Evolutionary conservation across 306 rosid genomes (phyloP), one percentile per base, ranked within the genome.

Genomic region (Medicago arabica): DNA sequence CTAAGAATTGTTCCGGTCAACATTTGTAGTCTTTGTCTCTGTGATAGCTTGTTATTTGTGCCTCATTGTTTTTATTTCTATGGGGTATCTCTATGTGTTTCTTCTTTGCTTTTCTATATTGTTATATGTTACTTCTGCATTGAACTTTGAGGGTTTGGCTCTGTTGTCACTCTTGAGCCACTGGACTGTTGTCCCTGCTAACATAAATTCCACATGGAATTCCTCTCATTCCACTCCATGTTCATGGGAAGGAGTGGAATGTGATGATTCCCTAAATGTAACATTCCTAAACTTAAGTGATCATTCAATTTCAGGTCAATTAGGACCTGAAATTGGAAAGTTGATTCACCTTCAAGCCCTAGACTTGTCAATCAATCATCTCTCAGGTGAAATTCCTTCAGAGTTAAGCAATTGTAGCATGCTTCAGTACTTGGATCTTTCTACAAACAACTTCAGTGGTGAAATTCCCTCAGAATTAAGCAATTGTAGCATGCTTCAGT

Each of bases 191-290:
- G 81, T 86, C 16, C 85, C 91, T 61, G 4, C 74, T 39, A 51
- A 73, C 74, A 66, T 91, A 36, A 79, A 54, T 68, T 87, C 93
- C 16, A 76, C 80, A 23, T 93, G 96, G 98, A 85, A 85, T 55
- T 68, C 78, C 3, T 87, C 88, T 49, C 78, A 89, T 88, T 84
- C 91, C 80, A 87, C 87, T 67, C 94, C 97, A 25, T 93, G 98
- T 63, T 83, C 83, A 47, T 93, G 98, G 98, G 47, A 40, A 8
- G 97, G 97, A 80, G 79, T 93, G 28, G 6, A 71, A 5, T 89
- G 97, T 58, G 87, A 87, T 85, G 19, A 18, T 55, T 58, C 83
- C 71, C 19, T 61, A 51, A 67, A 75, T 79, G 90, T 91, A 10
- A 17, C 77, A 60, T 71, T 89, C 71, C 82, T 93, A 3, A 77